Base-by-base conservation (phyloP, 352 stramenopile genomes). In the Globisporangium ultimum region DNA sequence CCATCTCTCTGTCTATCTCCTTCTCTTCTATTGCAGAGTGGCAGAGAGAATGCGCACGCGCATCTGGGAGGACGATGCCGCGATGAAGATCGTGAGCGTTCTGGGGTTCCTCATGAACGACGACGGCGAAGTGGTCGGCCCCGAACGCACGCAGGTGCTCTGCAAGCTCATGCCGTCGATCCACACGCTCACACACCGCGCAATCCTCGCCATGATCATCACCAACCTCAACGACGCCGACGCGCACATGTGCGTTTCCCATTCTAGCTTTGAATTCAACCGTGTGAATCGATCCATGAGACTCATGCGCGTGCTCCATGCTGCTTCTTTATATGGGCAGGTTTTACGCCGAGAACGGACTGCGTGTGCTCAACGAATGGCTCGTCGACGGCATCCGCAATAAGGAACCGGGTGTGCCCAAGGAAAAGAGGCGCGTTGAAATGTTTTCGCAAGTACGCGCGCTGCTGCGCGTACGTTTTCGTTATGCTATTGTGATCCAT, bases 111-210 rank as follows among this genome's bases (percentile, higher is more conserved):
- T 91, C 49, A 79, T 93, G 68, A 93, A 93, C 64, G 83, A 93
- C 40, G 79, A 91, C 13, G 83, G 80, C 53, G 81, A 91, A 22
- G 78, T 93, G 20, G 72, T 88, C 20, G 80, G 83, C 2, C 64
- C 77, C 10, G 83, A 91, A 61, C 79, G 79, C 68, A 93, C 80
- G 53, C 72, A 89, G 63, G 75, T 91, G 59, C 70, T 91, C 38
- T 89, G 80, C 68, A 87, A 89, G 58, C 83, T 93, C 70, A 87
- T 93, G 83, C 79, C 83, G 47, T 91, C 78, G 43, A 91, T 93
- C 63, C 79, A 91, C 70, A 93, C 83, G 64, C 58, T 78, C 42
- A 80, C 83, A 48, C 83, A 93, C 63, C 83, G 83, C 64, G 83
- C 79, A 14, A 88, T 91, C 45, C 70, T 93, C 53, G 80, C 77